Evolutionary conservation across 176 grass and related monocot species (phyloP), one percentile per base, ranked within the genome.

Genomic region (Lolium perenne): DNA sequence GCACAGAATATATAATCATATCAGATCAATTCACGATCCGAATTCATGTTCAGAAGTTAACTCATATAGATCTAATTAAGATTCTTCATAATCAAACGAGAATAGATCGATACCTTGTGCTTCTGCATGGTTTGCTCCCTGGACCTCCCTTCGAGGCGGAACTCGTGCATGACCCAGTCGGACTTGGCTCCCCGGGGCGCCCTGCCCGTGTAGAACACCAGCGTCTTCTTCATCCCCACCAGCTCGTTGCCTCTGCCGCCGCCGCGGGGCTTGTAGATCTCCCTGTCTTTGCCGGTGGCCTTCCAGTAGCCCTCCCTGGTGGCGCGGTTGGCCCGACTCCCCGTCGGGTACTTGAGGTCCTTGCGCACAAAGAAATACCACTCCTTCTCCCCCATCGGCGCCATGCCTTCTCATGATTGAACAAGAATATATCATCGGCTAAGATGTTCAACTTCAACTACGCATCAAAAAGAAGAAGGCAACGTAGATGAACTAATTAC

Each of bases 81-180:
- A 48, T 66, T 35, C 12, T 66, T 65, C 63, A 38, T 64, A 66
- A 66, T 66, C 26, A 38, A 35, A 66, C 16, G n/a, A 48, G n/a
- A 0, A 2, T 41, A 20, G 4, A 7, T 29, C 29, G 29, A 35
- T 57, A 91, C 89, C 89, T 91, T 91, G 69, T 76, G 81, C 51
- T 80, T 61, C 48, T 76, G 54, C 74, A 76, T 76, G 49, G 38
- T 67, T 45, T 35, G 43, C 60, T 40, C 1, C 10, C 75, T 91
- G 18, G 75, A 88, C 8, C 38, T 85, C 14, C 76, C 92, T 1
- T 90, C 80, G 3, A 97, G 94, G 12, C 94, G 91, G 29, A 89
- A 97, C 59, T 97, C 94, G 82, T 97, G 94, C 83, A 97, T 97
- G 67, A 94, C 90, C 94, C 94, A 97, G 60, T 89, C 90, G 57